phyloP scores from a whole-genome alignment of 179 eudicot genomes.

The Drosera spatulata region DNA sequence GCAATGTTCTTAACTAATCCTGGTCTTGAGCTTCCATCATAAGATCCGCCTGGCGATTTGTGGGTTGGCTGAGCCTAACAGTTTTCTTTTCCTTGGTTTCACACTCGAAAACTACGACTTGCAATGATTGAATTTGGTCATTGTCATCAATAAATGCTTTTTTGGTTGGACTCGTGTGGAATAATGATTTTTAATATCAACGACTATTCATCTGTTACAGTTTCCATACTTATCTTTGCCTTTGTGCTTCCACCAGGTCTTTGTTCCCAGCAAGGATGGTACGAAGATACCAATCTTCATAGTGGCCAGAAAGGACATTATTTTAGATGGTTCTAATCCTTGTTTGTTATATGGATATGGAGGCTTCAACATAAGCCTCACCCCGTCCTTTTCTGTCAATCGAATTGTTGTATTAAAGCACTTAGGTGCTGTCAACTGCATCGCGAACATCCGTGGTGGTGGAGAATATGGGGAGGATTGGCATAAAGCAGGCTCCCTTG shows the following conservation, averaged over 20 bases:
- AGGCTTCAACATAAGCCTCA: slow-evolving; percentile 83
- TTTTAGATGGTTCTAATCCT: slow-evolving; percentile 85
- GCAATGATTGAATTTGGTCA: too few relatives aligned
- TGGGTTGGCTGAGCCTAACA: too few relatives aligned
- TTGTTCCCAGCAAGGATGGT: slow-evolving; percentile 83
- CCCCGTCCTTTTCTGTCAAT: slow-evolving; percentile 61
- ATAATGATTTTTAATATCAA: too few relatives aligned
- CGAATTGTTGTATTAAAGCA: slow-evolving; percentile 61
- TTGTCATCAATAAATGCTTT: too few relatives aligned
- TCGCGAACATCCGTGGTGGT: slow-evolving; percentile 96
- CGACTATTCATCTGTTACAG: too few relatives aligned
- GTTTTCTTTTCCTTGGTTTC: too few relatives aligned
- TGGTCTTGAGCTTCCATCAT: too few relatives aligned
- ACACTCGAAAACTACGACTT: too few relatives aligned
- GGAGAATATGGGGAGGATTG: slow-evolving; percentile 99
- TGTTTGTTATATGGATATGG: slow-evolving; percentile 89
- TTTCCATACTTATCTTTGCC: not conserved
- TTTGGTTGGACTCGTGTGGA: too few relatives aligned
- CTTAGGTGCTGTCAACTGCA: slow-evolving; percentile 58
- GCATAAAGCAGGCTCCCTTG: slow-evolving; percentile 91
- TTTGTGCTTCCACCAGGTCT: slow-evolving; percentile 40
- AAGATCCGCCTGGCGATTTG: too few relatives aligned
- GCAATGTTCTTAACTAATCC: too few relatives aligned
- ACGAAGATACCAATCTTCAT: slow-evolving; percentile 78
- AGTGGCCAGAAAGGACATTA: slow-evolving; percentile 62